Base-by-base conservation (phyloP, 1,284 basidiomycete species). In the Cryptococcus sp. region DNA sequence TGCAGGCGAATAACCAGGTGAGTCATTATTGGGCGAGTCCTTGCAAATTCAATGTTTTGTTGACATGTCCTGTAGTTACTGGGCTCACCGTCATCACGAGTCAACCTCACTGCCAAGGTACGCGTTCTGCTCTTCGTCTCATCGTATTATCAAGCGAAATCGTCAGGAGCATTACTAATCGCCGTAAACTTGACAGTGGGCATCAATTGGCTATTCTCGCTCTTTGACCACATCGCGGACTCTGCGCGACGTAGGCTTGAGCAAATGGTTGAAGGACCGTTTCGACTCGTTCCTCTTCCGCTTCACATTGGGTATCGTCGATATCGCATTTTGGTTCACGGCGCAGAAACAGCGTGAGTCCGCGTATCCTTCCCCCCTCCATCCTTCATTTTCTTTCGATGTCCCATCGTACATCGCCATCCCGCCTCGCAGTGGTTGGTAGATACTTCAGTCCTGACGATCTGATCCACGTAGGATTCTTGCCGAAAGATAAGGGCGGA, bases 21-120 rank as follows among this genome's bases (percentile, higher is more conserved):
- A 31, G 77, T 60, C 20, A 41, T 7, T 44, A 7, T 19, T 3
- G 5, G 8, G 13, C 3, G 17, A 13, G 17, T 17, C 6, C 19
- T 5, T 17, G n/a, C n/a, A n/a, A n/a, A n/a, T 2, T 52, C 27
- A 35, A 8, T 11, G n/a, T 25, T 22, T 52, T 7, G 2, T 15
- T 54, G 50, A 60, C 54, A 50, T 39, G 11, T 41, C 42, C 25
- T 89, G 68, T 87, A 90, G 73, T 81, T 83, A 1, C 84, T 92
- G 25, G 89, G 89, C 22, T 89, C 88, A 2, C 91, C 91, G 0
- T 88, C 91, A 0, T 92, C 93, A 68, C 85, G 91, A 20, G 87
- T 94, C 75, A 91, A 90, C 73, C 88, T 92, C 54, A 90, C 87
- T 0, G 90, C 88, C 0, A 83, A 83, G 65, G 76, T 77, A 19